Evolutionary conservation across 441 rosid genomes (phyloP).

Genomic region (Aquilaria agallochum): DNA sequence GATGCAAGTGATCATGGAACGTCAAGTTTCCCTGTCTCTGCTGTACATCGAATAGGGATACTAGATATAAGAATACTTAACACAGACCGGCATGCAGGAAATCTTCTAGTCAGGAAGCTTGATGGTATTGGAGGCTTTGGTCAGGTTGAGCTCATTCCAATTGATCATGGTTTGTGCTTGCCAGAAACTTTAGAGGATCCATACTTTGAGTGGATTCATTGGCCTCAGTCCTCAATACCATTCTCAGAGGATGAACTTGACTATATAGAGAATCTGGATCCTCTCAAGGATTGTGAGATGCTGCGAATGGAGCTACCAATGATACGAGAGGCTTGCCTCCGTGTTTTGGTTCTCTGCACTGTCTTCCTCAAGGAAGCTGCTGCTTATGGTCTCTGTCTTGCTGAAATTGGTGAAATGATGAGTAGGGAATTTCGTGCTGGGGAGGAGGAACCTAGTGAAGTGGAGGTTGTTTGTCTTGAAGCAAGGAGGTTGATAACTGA

Average conservation of each 20-base stretch:
- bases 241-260: constrained; percentile 59
- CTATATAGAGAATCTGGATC: constrained; percentile 45
- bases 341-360: constrained; percentile 50
- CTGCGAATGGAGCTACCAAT: constrained; percentile 53
- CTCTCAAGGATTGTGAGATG: constrained; percentile 44
- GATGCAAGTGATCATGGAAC: constrained; percentile 66
- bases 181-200: constrained; percentile 62
- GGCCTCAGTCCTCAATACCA: constrained; percentile 63
- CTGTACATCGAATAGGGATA: constrained; percentile 60
- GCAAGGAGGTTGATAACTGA: constrained; percentile 41
- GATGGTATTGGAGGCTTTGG: constrained; percentile 43
- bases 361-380: constrained; percentile 56
- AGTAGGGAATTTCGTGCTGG: constrained; percentile 43
- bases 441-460: constrained; percentile 61
- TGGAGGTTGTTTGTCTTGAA: constrained; percentile 50
- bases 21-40: constrained; percentile 53
- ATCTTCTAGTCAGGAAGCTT: constrained; percentile 52
- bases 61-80: constrained; percentile 55
- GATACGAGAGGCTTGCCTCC: constrained; percentile 60
- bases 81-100: constrained; percentile 67
- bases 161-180: constrained; percentile 60
- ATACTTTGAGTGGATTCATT: constrained; percentile 65
- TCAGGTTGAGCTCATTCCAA: constrained; percentile 53
- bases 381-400: constrained; percentile 44
- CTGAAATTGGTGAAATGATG: constrained; percentile 74